Base-by-base conservation (phyloP, 306 rosid species). In the Malus asiatica region DNA sequence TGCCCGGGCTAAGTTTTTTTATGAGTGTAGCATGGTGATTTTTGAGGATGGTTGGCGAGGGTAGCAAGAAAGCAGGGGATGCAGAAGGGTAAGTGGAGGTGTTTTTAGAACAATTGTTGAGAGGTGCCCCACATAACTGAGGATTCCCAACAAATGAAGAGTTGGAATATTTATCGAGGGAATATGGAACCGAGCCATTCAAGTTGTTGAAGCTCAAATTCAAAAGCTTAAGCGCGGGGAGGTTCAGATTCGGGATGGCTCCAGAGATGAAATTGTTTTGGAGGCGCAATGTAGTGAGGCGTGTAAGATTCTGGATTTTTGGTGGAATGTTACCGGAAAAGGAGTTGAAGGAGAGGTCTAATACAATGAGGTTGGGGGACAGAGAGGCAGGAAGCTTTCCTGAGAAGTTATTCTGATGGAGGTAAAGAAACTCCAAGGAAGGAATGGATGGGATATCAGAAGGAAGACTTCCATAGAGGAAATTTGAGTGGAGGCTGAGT, bases 401-500 rank as follows among this genome's bases (percentile, higher is more conserved):
- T 4, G 93, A 85, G 85, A 92, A 90, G 78, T 82, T 87, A 19
- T 92, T 92, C 63, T 87, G 77, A 62, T 92, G 97, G 30, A 92
- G 85, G 83, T 79, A 81, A 53, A 84, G 88, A 83, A 61, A 83
- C 62, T 83, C 87, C 57, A 92, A 86, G 30, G 96, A 87, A 81
- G 88, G 90, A 77, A 88, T 71, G 33, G 95, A 86, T 7, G 83
- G 81, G 53, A 91, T 83, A 68, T 88, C 88, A 79, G 89, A 78
- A 76, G 97, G 96, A 75, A 92, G 74, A 35, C 20, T 80, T 73
- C 96, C 97, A 84, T 1, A 70, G 58, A 92, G 93, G 77, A 86
- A 80, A 74, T 92, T 92, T 71, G 96, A 85, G 73, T 87, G 93
- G 53, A 92, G 96, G 67, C 97, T 92, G 20, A 92, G 76, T 73